A percentile compares a stretch with the other conserved stretches of the same genome.
These are phyloP conservation scores for Grifola frondosa DNA, from an alignment of 1,284 basidiomycete genomes.

Conservation along the genomic window DNA sequence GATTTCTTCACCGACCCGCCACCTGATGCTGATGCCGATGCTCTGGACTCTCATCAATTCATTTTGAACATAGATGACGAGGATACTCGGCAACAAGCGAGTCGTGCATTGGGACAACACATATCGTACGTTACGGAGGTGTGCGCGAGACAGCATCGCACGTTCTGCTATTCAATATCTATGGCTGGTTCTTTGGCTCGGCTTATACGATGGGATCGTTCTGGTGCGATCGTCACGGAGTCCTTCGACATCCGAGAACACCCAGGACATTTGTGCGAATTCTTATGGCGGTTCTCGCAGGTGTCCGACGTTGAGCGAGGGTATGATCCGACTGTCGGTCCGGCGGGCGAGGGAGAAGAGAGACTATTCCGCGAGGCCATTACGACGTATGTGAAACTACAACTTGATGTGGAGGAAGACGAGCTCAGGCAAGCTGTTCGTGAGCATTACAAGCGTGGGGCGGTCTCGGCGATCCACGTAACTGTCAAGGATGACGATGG, in stretches of 20 bases:
- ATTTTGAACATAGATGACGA: too few species aligned
- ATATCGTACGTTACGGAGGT: not conserved
- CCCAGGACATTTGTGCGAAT: constrained; percentile 9
- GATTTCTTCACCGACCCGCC: constrained; percentile 8
- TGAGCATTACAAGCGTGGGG: constrained; percentile 4
- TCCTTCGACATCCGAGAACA: constrained; percentile 8
- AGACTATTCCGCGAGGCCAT: not conserved
- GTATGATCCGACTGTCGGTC: constrained; percentile 8
- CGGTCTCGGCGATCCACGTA: not conserved
- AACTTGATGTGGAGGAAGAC: constrained; percentile 1
- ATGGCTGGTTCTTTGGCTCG: not conserved
- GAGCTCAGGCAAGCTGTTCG: constrained; percentile 1
- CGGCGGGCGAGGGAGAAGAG: constrained; percentile 2
- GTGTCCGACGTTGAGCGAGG: constrained; percentile 7
- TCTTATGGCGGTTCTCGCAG: constrained; percentile 14
- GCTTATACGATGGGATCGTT: constrained; percentile 11
- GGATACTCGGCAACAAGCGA: too few species aligned
- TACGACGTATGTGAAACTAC: constrained; percentile 1
- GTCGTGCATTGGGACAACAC: not conserved
- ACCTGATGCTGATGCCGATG: not conserved
- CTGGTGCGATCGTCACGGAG: constrained; percentile 9
- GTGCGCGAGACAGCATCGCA: not conserved
- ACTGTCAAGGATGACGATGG: too few species aligned
- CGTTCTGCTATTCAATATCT: not conserved
- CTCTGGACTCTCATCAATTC: too few species aligned